Base-by-base conservation (phyloP, 306 rosid genomes). In the cucumber (Cucumis sativus) region DNA sequence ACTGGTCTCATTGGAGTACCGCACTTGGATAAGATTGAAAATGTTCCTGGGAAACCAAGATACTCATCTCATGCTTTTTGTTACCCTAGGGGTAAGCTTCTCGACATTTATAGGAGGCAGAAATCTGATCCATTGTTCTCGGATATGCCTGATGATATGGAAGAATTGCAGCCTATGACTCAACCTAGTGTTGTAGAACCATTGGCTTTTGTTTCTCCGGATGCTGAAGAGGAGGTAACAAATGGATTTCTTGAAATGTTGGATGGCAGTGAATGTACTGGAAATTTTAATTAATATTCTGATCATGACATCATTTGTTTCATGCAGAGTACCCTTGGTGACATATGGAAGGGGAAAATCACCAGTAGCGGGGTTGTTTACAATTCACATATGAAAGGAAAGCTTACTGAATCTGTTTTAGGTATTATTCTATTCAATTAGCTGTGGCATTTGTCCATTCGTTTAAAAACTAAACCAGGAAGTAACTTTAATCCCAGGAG, bases 71-170 rank as follows among this genome's bases (percentile, higher is more conserved):
- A 76, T 77, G 78, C 67, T 25, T 88, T 82, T 84, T 82, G 84
- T 77, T 86, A 88, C 75, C 91, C 89, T 0, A 84, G 91, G 85
- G 89, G 85, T 43, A 88, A 88, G 79, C 88, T 88, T 84, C 89
- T 88, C 59, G 91, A 88, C 77, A 83, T 88, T 66, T 86, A 88
- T 80, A 80, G 91, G 17, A 82, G 56, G 81, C 82, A 59, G 74
- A 84, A 86, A 78, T 49, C 66, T 65, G 83, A 84, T 74, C 56
- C 80, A 60, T 84, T 77, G 5, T 82, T 84, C 79, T 74, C 70
- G 37, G 74, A 76, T 49, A 60, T 77, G 74, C 88, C 88, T 21
- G 82, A 80, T 73, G 84, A 74, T 45, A 88, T 88, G 89, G 91
- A 82, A 81, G 85, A 88, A 41, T 66, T 47, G 3, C 76, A 74